Evolutionary conservation across 73 alveolate genomes (phyloP).

Genomic region (Paramecium sexaurelia): DNA sequence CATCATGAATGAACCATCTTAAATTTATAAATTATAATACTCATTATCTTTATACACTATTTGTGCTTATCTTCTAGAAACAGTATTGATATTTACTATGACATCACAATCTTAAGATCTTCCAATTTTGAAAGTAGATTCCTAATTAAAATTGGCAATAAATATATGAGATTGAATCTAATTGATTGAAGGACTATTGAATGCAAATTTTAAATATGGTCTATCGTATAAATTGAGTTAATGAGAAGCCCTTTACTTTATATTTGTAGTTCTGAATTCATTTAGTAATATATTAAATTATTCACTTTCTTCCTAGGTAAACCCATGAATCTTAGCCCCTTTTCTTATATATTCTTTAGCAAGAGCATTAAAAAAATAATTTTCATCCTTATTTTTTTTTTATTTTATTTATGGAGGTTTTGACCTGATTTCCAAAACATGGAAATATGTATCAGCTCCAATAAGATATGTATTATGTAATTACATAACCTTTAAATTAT

Average conservation of each 20-base stretch:
- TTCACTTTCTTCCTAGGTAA: background rate
- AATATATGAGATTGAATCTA: background rate
- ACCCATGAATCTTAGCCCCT: constrained; percentile 35
- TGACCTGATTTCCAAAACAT: background rate
- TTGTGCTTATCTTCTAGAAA: constrained; percentile 44
- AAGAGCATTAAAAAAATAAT: background rate
- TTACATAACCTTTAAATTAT: background rate
- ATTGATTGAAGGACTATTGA: background rate
- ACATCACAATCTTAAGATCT: constrained; percentile 56
- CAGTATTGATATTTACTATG: constrained; percentile 16
- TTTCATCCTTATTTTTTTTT: background rate
- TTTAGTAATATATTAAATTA: background rate
- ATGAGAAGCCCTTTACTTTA: background rate
- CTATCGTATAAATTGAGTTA: constrained; percentile 2
- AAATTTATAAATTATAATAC: background rate
- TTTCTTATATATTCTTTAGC: background rate
- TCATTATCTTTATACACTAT: background rate
- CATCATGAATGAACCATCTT: constrained; percentile 46
- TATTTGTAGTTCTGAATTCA: constrained; percentile 5
- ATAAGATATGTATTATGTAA: constrained; percentile 2
- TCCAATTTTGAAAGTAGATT: constrained; percentile 8
- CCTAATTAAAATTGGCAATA: constrained; percentile 19
- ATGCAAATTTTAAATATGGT: constrained; percentile 26
- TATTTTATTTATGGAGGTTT: background rate
- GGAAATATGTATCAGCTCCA: constrained; percentile 57